Conservation (phyloP, 768 basidiomycete genomes). For the Rhodotorula babjevae region DNA sequence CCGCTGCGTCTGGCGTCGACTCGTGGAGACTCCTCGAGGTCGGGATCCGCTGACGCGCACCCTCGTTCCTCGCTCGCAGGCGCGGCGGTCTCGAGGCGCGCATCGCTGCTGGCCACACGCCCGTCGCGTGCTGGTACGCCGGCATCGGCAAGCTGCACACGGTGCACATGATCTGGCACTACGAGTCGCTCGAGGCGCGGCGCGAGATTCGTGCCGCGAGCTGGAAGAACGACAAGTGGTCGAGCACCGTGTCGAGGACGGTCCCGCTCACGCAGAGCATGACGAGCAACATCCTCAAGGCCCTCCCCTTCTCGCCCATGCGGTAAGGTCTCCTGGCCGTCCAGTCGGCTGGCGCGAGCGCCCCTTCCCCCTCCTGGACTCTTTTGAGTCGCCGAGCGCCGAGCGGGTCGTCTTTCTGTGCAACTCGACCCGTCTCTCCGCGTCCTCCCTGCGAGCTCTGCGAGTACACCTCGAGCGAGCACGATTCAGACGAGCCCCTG, state of each 20-base stretch:
- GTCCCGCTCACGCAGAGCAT: conserved; percentile 49
- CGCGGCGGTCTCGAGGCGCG: conserved; percentile 90
- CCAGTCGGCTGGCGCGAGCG: too few species aligned
- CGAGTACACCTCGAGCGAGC: too few species aligned
- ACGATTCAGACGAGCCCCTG: too few species aligned
- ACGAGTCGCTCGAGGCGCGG: conserved; percentile 59
- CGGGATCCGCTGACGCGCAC: too few species aligned
- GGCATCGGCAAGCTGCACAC: conserved; percentile 50
- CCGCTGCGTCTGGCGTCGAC: too few species aligned
- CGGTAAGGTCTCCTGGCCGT: conserved; percentile 8
- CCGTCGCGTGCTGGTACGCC: conserved; percentile 84
- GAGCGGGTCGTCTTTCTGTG: too few species aligned
- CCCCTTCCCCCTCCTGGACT: too few species aligned
- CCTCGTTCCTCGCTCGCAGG: conserved; percentile 52
- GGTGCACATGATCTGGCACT: conserved; percentile 97
- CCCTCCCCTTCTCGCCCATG: conserved; percentile 76
- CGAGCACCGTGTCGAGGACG: conserved; percentile 24
- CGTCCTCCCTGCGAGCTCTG: too few species aligned
- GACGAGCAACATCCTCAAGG: conserved; percentile 77
- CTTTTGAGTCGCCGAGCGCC: too few species aligned
- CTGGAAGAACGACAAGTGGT: conserved; percentile 12
- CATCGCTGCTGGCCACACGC: conserved; percentile 68
- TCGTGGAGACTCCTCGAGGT: too few species aligned
- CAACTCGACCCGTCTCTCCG: background rate
- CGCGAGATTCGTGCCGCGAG: conserved; percentile 56